These are phyloP conservation scores for Fusarium tanahbumbuense DNA, from an alignment of 2,329 filamentous ascomycete genomes.

Conservation along the genomic window DNA sequence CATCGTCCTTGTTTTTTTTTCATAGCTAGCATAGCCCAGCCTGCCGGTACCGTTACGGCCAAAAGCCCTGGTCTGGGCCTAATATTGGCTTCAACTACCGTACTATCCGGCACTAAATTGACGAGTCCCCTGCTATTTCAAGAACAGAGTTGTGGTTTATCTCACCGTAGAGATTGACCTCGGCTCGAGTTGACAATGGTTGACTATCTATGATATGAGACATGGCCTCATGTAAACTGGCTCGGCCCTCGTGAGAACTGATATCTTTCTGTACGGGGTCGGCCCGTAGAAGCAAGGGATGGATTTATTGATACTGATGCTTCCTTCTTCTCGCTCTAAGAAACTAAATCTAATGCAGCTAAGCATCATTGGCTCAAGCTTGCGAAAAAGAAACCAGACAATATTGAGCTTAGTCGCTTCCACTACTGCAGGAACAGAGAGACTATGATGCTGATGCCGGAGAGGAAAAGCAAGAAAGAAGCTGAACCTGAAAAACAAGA, in stretches of 20 bases:
- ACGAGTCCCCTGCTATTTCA: conserved; percentile 2
- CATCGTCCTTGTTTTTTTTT: conserved; percentile 26
- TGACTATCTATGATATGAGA: neutral
- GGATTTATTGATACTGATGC: neutral
- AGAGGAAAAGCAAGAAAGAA: neutral
- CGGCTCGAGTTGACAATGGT: neutral
- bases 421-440: conserved; percentile 46
- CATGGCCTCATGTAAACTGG: conserved; percentile 1
- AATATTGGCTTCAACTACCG: conserved; percentile 38
- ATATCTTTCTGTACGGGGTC: neutral
- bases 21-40: conserved; percentile 18
- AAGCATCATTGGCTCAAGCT: conserved; percentile 9
- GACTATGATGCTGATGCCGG: neutral
- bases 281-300: neutral
- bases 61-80: conserved; percentile 21
- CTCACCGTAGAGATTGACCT: neutral
- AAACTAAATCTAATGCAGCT: neutral
- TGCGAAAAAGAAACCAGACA: conserved; percentile 20
- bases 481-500: conserved; percentile 14
- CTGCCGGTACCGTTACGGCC: conserved; percentile 30
- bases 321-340: neutral
- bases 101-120: conserved; percentile 28
- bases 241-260: neutral
- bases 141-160: neutral
- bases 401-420: conserved; percentile 34